Base-by-base conservation (phyloP, 2,329 filamentous ascomycete species). In the Trichoderma koningii region DNA sequence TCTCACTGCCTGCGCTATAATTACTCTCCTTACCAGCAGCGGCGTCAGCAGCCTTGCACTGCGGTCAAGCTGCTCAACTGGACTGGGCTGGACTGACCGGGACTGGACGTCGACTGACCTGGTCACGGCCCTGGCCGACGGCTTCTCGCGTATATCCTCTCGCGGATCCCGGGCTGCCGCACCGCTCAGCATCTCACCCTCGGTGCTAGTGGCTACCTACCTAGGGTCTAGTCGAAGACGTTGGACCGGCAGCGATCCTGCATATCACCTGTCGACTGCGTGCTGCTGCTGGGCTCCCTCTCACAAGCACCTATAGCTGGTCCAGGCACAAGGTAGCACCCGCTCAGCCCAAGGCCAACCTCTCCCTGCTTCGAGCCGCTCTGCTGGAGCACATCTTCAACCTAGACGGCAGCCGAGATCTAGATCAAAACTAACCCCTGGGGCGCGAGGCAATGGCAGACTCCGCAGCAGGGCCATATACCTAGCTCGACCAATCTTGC, bases 401-500 rank as follows among this genome's bases (percentile, higher is more conserved):
- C 28, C 61, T 21, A 56, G 60, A 55, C 60, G 50, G 38, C 60
- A 64, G 19, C 44, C 52, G 42, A 64, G 62, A 64, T 63, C 59
- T 63, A 51, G 51, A 62, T 56, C n/a, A 17, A 41, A 15, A 5
- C 55, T 28, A 30, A 21, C 26, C 59, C 60, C 60, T 45, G 60
- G 28, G 44, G 44, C 44, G 19, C 38, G 50, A 60, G 55, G 55
- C 61, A 66, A 66, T 66, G 65, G 65, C 55, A 66, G 38, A 52
- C 65, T 52, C 53, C 41, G 61, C 55, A 50, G 51, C 57, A 48
- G 47, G 44, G 19, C 34, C 62, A 44, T 47, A 65, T 55, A 59
- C 52, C 65, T 64, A 66, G 60, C 65, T 64, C 41, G 52, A 42
- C 42, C 41, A 52, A 45, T 62, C 55, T 45, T 44, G 48, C 38